Evolutionary conservation across 306 rosid species (phyloP), one percentile per base, ranked within the genome.

Genomic region (Vachellia pachyceras): DNA sequence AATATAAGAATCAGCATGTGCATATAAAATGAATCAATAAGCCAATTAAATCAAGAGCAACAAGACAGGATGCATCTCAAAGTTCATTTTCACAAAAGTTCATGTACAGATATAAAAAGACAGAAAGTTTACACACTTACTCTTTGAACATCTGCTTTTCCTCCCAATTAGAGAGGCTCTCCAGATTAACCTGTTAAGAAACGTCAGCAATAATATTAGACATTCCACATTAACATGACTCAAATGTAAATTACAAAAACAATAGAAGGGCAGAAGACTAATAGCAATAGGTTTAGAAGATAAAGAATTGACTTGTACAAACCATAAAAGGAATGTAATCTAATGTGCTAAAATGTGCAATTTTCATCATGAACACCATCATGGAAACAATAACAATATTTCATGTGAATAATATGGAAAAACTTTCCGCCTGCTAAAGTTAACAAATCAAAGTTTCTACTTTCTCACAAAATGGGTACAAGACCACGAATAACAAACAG

Each of bases 131-230:
- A 82, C 60, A 64, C 49, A 77, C 96, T 89, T 87, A 93, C 98
- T 86, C 85, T 88, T 95, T 93, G 84, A 93, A 95, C 94, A 93
- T 93, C 87, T 93, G 94, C 83, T 93, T 95, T 86, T 95, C 99
- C 87, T 95, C 98, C 98, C 98, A 93, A 86, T 93, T 95, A n/a
- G 99, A 72, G 72, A 92, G 80, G 75, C 85, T 84, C 92, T 93
- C 99, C 83, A 95, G 71, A 86, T 95, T 95, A 86, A 93, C 93
- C 98, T 95, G 85, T 73, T 55, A 84, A 60, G 69, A 77, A 70
- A 83, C 77, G 10, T 54, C 68, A 85, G 35, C 25, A 81, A 46
- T 74, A 73, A 80, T 17, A 61, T n/a, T 7, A 45, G 37, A 35
- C 22, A 33, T 67, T 79, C 52, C 69, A 78, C 3, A 46, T 44